Evolutionary conservation across 768 basidiomycete genomes (phyloP), one percentile per base, ranked within the genome.

Genomic region (Lentinus tigrinus): DNA sequence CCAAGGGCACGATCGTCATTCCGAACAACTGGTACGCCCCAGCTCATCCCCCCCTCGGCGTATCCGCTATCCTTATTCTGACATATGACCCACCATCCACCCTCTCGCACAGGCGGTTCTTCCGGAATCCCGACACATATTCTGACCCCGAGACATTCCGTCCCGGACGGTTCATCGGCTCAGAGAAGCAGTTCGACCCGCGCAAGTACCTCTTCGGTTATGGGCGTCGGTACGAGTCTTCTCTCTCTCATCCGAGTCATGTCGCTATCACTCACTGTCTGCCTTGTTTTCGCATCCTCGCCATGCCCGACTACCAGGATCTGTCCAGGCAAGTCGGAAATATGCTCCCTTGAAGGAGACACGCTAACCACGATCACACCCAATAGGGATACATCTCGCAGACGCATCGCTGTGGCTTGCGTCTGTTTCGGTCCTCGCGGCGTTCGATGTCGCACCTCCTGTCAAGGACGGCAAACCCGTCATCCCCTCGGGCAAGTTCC

Each of bases 1-100:
- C 85, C 19, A 82, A 85, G 65, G 87, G 87, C 14, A 78, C 85
- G 2, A 65, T 85, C 23, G 54, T 75, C 4, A 54, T 74, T 19
- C 62, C 68, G 13, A 75, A 75, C 44, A 67, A 74, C 43, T 74
- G 72, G 73, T 70, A 36, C 24, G 69, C 40, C 19, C 24, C 7
- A 5, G 9, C 43, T 23, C 19, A 23, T 23, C 43, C 21, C 4
- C 19, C n/a, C 8, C 17, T 42, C 7, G n/a, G 11, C 31, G 8
- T 43, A 14, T 17, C 19, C 13, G 27, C 21, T 7, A 34, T 10
- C 42, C 11, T 17, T 11, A 13, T 23, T 48, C n/a, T n/a, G n/a
- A n/a, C n/a, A n/a, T 49, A 27, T 70, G 58, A 56, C 26, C 9
- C 26, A 43, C n/a, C 10, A 24, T 34, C 9, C 38, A 16, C 4